These are phyloP conservation scores for Amanita rimosa DNA, from an alignment of 768 basidiomycete genomes.

Conservation along the genomic window DNA sequence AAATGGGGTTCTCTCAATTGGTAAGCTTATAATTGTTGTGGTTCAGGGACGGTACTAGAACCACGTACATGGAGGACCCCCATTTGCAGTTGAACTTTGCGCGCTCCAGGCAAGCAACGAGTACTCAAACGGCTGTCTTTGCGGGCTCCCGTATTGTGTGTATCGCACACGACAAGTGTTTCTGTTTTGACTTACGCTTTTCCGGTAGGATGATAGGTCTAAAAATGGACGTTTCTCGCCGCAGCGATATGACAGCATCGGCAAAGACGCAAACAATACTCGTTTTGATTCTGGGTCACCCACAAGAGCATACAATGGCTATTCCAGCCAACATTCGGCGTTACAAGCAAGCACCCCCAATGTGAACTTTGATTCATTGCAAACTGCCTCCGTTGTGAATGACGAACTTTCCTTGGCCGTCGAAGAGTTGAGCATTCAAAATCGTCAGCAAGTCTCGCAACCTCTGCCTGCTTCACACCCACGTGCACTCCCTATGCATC, in stretches of 20 bases:
- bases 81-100: slow-evolving; percentile 30
- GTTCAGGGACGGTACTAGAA: slow-evolving; percentile 8
- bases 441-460: slow-evolving; percentile 11
- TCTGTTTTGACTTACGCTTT: slow-evolving; percentile 8
- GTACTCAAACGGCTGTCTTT: slow-evolving; percentile 25
- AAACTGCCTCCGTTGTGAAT: slow-evolving; percentile 30
- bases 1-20: slow-evolving; percentile 37
- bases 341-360: slow-evolving; percentile 5
- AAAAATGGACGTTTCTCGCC: slow-evolving; percentile 43
- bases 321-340: slow-evolving; percentile 12
- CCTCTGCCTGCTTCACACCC: slow-evolving; percentile 18
- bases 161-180: slow-evolving; percentile 2
- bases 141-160: slow-evolving; percentile 30
- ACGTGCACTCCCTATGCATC: slow-evolving; percentile 23
- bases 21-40: slow-evolving; percentile 22
- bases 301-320: slow-evolving; percentile 24
- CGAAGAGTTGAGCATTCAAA: slow-evolving; percentile 17
- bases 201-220: slow-evolving; percentile 33
- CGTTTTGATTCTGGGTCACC: slow-evolving; percentile 36
- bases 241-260: slow-evolving; percentile 39
- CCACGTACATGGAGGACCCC: slow-evolving; percentile 25
- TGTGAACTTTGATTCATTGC: slow-evolving; percentile 13
- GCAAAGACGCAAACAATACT: slow-evolving; percentile 25
- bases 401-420: slow-evolving; percentile 38
- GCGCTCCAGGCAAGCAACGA: slow-evolving; percentile 33